Percentiles rank a stretch among this genome's conserved stretches.
phyloP scores from a whole-genome alignment of 176 grass and related monocot genomes.

The Cocos nucifera region DNA sequence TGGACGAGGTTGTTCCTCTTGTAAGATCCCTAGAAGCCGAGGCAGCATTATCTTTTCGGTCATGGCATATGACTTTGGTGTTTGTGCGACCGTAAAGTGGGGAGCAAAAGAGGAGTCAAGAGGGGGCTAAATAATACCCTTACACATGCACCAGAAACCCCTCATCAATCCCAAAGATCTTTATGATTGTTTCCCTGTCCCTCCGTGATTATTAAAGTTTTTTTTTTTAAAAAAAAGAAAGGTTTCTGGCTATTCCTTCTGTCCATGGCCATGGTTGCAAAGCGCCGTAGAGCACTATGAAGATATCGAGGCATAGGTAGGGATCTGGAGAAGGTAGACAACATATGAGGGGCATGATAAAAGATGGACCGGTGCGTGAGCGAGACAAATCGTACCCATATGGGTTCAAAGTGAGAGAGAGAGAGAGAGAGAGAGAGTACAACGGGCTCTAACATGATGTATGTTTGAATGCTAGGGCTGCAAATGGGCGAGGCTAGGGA shows the following conservation, averaged over 20 bases:
- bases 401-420: no score
- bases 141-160: neutral
- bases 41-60: neutral
- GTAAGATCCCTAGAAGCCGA: constrained; percentile 4
- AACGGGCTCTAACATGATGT: no score
- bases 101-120: neutral
- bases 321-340: no score
- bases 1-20: neutral
- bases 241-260: neutral
- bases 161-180: neutral
- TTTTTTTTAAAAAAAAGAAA: no score
- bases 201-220: constrained; percentile 1
- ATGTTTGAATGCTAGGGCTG: no score
- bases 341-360: no score
- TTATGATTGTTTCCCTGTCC: neutral
- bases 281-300: neutral
- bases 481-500: no score
- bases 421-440: no score
- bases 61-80: no score
- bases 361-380: no score
- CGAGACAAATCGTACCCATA: no score
- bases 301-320: no score
- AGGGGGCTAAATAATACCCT: constrained; percentile 6
- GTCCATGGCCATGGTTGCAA: neutral
- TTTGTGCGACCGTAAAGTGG: constrained; percentile 3